Evolutionary conservation across 163 green algal species (phyloP).

Genomic region (Scenedesmus sp.): DNA sequence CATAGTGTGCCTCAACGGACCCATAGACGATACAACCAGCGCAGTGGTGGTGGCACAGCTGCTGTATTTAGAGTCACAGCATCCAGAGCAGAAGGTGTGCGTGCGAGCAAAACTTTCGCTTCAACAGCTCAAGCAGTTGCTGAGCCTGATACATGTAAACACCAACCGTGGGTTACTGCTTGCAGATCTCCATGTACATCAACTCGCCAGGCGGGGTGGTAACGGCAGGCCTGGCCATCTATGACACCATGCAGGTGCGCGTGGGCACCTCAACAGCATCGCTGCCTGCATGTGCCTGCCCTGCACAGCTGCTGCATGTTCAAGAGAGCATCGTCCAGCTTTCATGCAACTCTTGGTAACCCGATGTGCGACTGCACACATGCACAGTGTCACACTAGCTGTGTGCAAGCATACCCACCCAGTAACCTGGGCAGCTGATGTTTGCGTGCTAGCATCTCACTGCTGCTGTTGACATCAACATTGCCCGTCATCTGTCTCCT

Average conservation of each 20-base stretch:
- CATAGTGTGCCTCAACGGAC: constrained; percentile 92
- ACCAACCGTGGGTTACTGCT: not conserved
- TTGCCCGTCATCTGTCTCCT: not conserved
- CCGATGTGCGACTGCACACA: too few species aligned
- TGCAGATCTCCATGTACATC: constrained; percentile 98
- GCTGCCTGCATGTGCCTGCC: not conserved
- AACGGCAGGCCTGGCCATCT: constrained; percentile 96
- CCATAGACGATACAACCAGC: constrained; percentile 73
- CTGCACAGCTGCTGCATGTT: not conserved
- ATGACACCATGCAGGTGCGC: constrained; percentile 96
- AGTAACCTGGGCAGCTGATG: not conserved
- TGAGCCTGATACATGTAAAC: not conserved
- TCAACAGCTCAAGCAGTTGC: not conserved
- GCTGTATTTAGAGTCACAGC: constrained; percentile 94
- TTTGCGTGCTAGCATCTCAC: too few species aligned
- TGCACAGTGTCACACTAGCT: too few species aligned
- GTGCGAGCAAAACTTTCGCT: not conserved
- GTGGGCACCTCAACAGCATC: not conserved
- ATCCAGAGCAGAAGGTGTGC: constrained; percentile 89
- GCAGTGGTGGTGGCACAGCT: constrained; percentile 95
- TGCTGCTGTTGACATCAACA: not conserved
- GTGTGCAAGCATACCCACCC: not conserved
- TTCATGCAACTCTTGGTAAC: too few species aligned
- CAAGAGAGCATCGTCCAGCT: too few species aligned
- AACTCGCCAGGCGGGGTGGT: constrained; percentile 96